Base-by-base conservation (phyloP, 163 green algal genomes). In the Chlorella variabilis region DNA sequence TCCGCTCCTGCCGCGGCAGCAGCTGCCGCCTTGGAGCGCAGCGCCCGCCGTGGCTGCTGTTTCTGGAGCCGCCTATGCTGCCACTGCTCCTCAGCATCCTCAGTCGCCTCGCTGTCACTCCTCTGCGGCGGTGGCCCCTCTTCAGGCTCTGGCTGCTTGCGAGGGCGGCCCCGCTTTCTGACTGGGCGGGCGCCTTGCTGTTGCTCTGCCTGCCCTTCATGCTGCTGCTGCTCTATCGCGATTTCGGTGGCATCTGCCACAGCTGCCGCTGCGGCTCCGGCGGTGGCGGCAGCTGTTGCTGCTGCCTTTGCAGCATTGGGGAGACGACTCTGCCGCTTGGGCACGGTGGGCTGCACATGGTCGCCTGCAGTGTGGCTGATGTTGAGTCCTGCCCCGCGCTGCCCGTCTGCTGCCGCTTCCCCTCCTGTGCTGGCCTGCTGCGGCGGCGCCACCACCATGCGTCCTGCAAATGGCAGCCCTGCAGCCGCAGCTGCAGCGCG, bases 81-180 rank as follows among this genome's bases (percentile, higher is more conserved):
- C 25, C 39, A 3, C 61, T 61, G 6, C 31, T 56, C 42, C 75
- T 75, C 45, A 2, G 7, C 71, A 18, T 29, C 54, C 25, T 29
- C 6, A 31, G 36, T 34, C 4, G 65, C 20, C 15, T 51, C 15
- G 33, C 34, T n/a, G 15, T 4, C 59, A 56, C 9, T n/a, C 13
- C 4, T 20, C 34, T 31, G 36, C 51, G 42, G 38, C 54, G 27
- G 29, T 29, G 27, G 23, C 15, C 1, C 18, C 56, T 63, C 42
- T 45, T 65, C 41, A 49, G 51, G 49, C 71, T 78, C 31, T 27
- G 4, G 49, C 71, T 78, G 71, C 71, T 78, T 67, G 71, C 71
- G 41, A 21, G 68, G n/a, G 23, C 68, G 42, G 31, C 27, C 69
- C 17, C 69, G 69, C 48, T 77, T 77, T 29, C 36, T 36, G 0